These are phyloP conservation scores for Aspergillus pseudonomiae DNA, from an alignment of 2,329 filamentous ascomycete species.

Conservation along the genomic window DNA sequence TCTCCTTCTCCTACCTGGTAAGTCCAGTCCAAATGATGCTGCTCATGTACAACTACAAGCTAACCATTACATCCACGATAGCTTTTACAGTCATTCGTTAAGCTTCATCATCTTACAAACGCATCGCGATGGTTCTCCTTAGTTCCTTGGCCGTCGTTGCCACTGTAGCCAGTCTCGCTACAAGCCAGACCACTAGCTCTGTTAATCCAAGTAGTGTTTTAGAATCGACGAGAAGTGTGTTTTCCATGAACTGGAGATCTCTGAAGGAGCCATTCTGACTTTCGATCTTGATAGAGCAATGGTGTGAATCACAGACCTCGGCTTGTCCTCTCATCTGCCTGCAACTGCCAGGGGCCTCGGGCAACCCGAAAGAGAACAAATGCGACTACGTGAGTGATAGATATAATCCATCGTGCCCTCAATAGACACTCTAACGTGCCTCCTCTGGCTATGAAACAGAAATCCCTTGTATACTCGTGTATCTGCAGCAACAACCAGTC, in stretches of 20 bases:
- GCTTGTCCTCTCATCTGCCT: slow-evolving; percentile 51
- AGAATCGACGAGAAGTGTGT: slow-evolving; percentile 40
- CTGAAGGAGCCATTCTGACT: background rate
- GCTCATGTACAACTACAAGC: background rate
- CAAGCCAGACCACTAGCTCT: slow-evolving; percentile 31
- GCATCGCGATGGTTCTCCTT: slow-evolving; percentile 27
- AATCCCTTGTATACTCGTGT: slow-evolving; percentile 58
- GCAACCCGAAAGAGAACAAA: slow-evolving; percentile 38
- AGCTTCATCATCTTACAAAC: slow-evolving; percentile 2
- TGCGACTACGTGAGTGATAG: slow-evolving; percentile 42
- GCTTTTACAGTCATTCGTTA: background rate
- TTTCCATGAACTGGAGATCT: background rate
- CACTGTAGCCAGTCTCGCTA: slow-evolving; percentile 33
- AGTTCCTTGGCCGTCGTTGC: slow-evolving; percentile 37
- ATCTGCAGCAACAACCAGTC: slow-evolving; percentile 56
- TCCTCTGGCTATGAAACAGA: slow-evolving; percentile 25
- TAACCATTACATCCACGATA: background rate
- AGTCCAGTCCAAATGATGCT: background rate
- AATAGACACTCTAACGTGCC: background rate
- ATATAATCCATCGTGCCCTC: background rate
- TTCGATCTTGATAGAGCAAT: slow-evolving; percentile 36
- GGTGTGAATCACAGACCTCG: slow-evolving; percentile 47
- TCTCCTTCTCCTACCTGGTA: background rate
- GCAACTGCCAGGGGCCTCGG: slow-evolving; percentile 41
- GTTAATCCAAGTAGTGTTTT: slow-evolving; percentile 44